Evolutionary conservation across 2,329 filamentous ascomycete genomes (phyloP), one percentile per base, ranked within the genome.

Genomic region (Plenodomus biglobosus): DNA sequence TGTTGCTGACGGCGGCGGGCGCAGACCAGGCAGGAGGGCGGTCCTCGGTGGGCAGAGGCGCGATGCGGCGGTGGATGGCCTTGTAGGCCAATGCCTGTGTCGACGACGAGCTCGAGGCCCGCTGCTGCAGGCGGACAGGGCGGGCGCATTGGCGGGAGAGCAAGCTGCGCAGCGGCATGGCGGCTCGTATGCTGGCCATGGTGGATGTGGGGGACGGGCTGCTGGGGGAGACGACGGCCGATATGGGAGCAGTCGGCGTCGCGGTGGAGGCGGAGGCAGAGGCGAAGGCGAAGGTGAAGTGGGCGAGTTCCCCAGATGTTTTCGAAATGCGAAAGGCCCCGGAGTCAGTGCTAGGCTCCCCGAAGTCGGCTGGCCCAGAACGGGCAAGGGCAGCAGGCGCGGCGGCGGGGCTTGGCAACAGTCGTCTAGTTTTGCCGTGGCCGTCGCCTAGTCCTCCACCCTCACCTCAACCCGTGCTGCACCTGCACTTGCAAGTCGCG

Each of bases 21-120:
- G 92, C 92, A 49, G 84, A 84, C 68, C 92, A 95, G 80, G 90
- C 90, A 10, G 90, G 80, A 30, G 89, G 86, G 21, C 87, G 81
- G 46, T 88, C 80, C 61, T 89, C 84, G 58, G 84, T 86, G 46
- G 90, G 88, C 44, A 96, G 88, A 54, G 92, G 89, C 17, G 89
- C 87, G 52, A 92, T 88, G 58, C 92, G 90, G 65, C 91, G 88
- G 70, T 96, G 92, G 55, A 97, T 83, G 48, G 92, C 90, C 80
- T 99, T 99, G 84, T 97, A 97, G 66, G 92, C 92, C 56, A 97
- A 85, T 55, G 94, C 92, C 46, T 91, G 94, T 60, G 92, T 97
- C 46, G 92, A 95, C 57, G 85, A 88, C 37, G 76, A 74, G 62
- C 66, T 72, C 61, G 76, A 73, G 40, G 65, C 62, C 38, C 69